Evolutionary conservation across 139 green algal genomes (phyloP), one percentile per base, ranked within the genome.

Genomic region (Chlorella ohadii): DNA sequence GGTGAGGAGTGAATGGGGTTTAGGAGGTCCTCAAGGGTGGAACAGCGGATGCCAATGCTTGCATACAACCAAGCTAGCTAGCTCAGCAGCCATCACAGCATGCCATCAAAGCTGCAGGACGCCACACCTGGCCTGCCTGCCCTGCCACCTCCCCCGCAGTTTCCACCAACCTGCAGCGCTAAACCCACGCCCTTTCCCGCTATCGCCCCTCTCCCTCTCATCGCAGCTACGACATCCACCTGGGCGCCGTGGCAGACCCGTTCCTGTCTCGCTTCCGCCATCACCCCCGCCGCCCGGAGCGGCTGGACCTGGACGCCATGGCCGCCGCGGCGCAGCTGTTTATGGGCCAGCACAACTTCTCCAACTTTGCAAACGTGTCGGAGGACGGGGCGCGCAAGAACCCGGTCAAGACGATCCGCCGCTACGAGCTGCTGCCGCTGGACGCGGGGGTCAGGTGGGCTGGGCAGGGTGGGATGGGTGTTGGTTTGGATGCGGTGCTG

Each of bases 331-430:
- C 92, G 1, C 55, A 15, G 44, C 67, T 89, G 41, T 82, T 96
- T 38, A 75, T 90, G 38, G 94, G 94, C 36, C 82, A 63, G 6
- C 92, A 96, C 83, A 91, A 97, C 86, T 98, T 97, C 72, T 89
- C 87, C 6, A 66, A 79, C 89, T 87, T 96, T 67, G 85, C 86
- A 23, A 96, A 95, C 81, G 70, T 72, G 25, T 74, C 55, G 0
- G 68, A 78, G 6, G 70, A 85, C 33, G 78, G 77, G 20, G 38
- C 65, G 67, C 63, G 72, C 41, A 88, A 88, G 65, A 88, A 92
- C 82, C 89, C 93, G 3, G 78, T 93, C 20, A 92, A 94, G 68
- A 88, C 47, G 16, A 84, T 98, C 27, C 51, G 79, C 55, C 79
- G 91, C 11, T 89, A 94, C 36, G 89, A 74, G 31, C 59, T 74